phyloP scores from a whole-genome alignment of 768 basidiomycete genomes.

The Termitomyces sp. region DNA sequence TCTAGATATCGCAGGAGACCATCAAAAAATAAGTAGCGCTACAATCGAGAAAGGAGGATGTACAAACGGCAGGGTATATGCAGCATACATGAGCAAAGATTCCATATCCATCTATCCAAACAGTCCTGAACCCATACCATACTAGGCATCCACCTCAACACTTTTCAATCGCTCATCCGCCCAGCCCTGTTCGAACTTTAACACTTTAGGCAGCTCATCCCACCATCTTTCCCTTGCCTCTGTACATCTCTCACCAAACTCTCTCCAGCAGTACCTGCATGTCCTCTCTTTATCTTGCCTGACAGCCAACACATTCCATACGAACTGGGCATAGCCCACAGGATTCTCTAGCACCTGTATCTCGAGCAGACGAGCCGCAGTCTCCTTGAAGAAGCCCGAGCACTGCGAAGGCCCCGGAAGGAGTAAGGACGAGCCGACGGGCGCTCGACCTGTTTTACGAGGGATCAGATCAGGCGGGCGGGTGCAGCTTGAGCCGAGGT shows the following conservation, averaged over 20 bases:
- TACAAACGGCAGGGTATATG: neutral
- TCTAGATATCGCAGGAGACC: neutral
- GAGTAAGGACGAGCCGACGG: constrained; percentile 6
- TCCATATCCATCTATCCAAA: neutral
- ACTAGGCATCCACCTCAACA: neutral
- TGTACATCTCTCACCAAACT: neutral
- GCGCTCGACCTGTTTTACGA: constrained; percentile 1
- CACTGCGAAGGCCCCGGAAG: neutral
- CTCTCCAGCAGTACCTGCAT: constrained; percentile 8
- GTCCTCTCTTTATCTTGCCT: neutral
- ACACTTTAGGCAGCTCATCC: neutral
- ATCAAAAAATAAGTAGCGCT: neutral
- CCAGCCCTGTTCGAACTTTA: constrained; percentile 9
- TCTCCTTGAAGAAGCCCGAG: constrained; percentile 1
- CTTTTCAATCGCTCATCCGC: neutral
- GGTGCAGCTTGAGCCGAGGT: neutral
- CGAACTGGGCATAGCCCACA: constrained; percentile 10
- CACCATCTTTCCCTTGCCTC: constrained; percentile 8
- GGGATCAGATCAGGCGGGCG: constrained; percentile 1
- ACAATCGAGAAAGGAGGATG: neutral
- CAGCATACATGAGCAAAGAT: neutral
- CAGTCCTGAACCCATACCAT: neutral
- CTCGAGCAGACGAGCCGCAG: constrained; percentile 4
- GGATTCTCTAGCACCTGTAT: constrained; percentile 3
- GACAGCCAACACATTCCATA: neutral